phyloP scores from a whole-genome alignment of 2,329 filamentous ascomycete genomes.

The Cylindrodendrum hubeiense region DNA sequence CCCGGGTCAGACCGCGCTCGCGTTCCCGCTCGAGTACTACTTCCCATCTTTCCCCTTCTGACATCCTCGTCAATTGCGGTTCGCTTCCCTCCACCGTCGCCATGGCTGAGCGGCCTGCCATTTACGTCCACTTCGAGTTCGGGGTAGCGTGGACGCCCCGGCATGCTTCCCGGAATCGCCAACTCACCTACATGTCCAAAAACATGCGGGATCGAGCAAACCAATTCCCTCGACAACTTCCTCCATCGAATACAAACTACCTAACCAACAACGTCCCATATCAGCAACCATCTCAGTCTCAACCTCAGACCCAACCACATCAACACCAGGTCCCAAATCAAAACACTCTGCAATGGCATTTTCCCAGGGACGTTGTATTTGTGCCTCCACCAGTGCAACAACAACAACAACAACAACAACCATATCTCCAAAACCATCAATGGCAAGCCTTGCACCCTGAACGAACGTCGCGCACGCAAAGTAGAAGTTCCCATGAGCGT shows the following conservation, averaged over 20 bases:
- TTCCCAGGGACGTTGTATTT: slow-evolving; percentile 11
- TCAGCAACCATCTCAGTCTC: not conserved
- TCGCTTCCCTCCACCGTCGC: not conserved
- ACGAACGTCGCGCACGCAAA: slow-evolving; percentile 37
- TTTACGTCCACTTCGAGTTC: slow-evolving; percentile 66
- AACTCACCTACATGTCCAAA: slow-evolving; percentile 61
- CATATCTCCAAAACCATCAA: slow-evolving; percentile 6
- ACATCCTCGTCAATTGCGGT: not conserved
- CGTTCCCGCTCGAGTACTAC: slow-evolving; percentile 6
- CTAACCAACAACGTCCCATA: slow-evolving; percentile 45
- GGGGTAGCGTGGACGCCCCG: slow-evolving; percentile 63
- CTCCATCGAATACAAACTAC: slow-evolving; percentile 60
- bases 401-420: not conserved
- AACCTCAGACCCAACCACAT: slow-evolving; percentile 8
- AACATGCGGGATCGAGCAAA: slow-evolving; percentile 56
- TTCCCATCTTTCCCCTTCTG: not conserved
- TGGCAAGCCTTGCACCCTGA: slow-evolving; percentile 9
- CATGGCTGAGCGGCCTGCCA: slow-evolving; percentile 45
- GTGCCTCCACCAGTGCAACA: not conserved
- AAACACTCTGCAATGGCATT: slow-evolving; percentile 1
- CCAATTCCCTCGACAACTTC: slow-evolving; percentile 60
- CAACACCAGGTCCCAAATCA: not conserved
- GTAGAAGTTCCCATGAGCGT: slow-evolving; percentile 54
- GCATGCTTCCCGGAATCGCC: slow-evolving; percentile 57
- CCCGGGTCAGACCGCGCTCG: slow-evolving; percentile 2